Evolutionary conservation across 768 basidiomycete genomes (phyloP), one percentile per base, ranked within the genome.

Genomic region (Hygrocybe punicea): DNA sequence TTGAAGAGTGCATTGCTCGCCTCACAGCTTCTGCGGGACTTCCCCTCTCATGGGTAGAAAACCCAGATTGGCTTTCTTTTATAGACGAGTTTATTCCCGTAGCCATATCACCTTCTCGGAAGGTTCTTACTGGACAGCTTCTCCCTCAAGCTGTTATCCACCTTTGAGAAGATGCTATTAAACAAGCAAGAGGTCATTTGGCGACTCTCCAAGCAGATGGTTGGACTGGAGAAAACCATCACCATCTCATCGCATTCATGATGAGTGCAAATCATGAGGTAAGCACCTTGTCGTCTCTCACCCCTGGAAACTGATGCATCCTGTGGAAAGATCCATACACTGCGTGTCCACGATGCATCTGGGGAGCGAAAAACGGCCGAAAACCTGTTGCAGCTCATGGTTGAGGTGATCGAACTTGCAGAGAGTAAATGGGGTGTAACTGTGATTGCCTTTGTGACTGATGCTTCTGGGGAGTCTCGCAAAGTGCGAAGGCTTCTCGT

Each of bases 11-110:
- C 0, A 29, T 75, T 42, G 61, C 59, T 5, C 21, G 60, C 6
- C 29, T 75, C 1, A 76, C 71, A 35, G 71, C 71, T 10, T 68
- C 73, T 11, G 67, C 65, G 34, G 69, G 67, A 0, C 62, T 76
- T 16, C 62, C 74, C 11, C 63, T 77, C 0, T 63, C 63, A 3
- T 78, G 73, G 73, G 69, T 76, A 14, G 68, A 72, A n/a, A 75
- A 76, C 60, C 67, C 68, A 1, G 71, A 72, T 29, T 72, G 64
- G 53, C 54, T 73, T 49, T 24, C 42, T 2, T 64, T 77, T 46
- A 66, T 64, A 44, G 57, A 68, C n/a, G 60, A 64, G 2, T 74
- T 75, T 53, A 45, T 76, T 16, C 72, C 73, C 8, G 34, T 17
- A 2, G 73, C 69, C 46, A 58, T n/a, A n/a, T n/a, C n/a, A 14